Evolutionary conservation across 352 stramenopile genomes (phyloP), one percentile per base, ranked within the genome.

Genomic region (Phytopythium aichiense): DNA sequence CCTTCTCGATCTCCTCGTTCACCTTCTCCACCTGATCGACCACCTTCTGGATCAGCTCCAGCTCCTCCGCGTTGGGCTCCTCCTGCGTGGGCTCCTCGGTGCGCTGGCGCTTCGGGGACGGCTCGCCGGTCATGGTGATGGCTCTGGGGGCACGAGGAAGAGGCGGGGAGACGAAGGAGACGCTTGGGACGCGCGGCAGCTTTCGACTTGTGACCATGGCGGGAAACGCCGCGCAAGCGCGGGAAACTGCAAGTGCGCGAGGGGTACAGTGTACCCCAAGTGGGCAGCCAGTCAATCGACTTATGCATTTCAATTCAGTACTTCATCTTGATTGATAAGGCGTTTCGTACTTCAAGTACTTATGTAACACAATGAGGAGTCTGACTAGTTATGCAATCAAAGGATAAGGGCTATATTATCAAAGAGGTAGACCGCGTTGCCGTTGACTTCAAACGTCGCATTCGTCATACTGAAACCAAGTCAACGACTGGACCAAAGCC

Each of bases 41-140:
- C 62, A 88, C 72, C 56, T 79, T 77, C 59, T 89, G 73, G 59
- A 90, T 61, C 65, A 76, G 74, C 55, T 76, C 74, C 42, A 61
- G 25, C 50, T 86, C 71, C 30, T 75, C 60, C 11, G 71, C 53
- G 48, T 63, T 59, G 8, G 60, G 48, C 54, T 67, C 71, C 30
- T 75, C 60, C 11, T 67, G 53, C 49, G 63, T 59, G 5, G 60
- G 48, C 54, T 67, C 77, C 53, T 83, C 77, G 12, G 79, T 90
- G 69, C 81, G 78, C 69, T 91, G 84, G 59, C 81, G 81, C 81
- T 92, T 92, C 28, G 84, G 76, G 50, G 81, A 87, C 58, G 78
- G 76, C 53, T 72, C 70, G 48, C 76, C 73, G 42, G 71, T 79
- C 77, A 87, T 90, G 22, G 18, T 77, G 52, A 2, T 46, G 30